Conservation (phyloP, 495 filamentous ascomycete genomes). For the Neurospora sp. region DNA sequence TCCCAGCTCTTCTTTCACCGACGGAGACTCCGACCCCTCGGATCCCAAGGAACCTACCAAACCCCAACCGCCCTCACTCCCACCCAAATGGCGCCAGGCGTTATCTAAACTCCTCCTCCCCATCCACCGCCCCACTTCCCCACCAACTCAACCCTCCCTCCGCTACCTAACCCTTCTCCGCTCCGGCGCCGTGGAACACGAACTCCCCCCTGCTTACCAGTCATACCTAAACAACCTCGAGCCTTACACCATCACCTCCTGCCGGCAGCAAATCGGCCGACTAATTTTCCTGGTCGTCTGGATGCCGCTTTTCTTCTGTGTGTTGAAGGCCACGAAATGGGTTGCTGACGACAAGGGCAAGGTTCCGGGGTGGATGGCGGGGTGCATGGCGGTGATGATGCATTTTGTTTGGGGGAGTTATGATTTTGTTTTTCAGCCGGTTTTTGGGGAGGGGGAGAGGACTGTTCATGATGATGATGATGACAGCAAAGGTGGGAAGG, state of each 20-base stretch:
- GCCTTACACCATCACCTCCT: conserved; percentile 58
- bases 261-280: conserved; percentile 54
- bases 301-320: conserved; percentile 44
- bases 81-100: conserved; percentile 10
- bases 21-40: conserved; percentile 1
- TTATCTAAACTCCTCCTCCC: conserved; percentile 22
- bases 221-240: conserved; percentile 54
- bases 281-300: conserved; percentile 50
- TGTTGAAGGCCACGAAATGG: conserved; percentile 32
- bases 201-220: conserved; percentile 64
- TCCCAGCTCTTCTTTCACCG: not conserved
- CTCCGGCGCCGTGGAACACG: conserved; percentile 67
- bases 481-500: not conserved
- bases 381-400: conserved; percentile 37
- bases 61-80: conserved; percentile 8
- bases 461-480: conserved; percentile 34
- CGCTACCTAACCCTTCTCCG: conserved; percentile 73
- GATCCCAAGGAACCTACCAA: conserved; percentile 9
- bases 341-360: conserved; percentile 51
- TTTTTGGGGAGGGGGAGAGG: conserved; percentile 87
- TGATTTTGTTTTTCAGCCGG: conserved; percentile 51
- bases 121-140: conserved; percentile 47
- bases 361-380: conserved; percentile 56
- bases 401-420: conserved; percentile 61
- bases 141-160: conserved; percentile 70